Percentiles rank a stretch among this genome's conserved stretches.
Evolutionary conservation across 345 rosid species (phyloP).

Genomic region (Populus euphratica): DNA sequence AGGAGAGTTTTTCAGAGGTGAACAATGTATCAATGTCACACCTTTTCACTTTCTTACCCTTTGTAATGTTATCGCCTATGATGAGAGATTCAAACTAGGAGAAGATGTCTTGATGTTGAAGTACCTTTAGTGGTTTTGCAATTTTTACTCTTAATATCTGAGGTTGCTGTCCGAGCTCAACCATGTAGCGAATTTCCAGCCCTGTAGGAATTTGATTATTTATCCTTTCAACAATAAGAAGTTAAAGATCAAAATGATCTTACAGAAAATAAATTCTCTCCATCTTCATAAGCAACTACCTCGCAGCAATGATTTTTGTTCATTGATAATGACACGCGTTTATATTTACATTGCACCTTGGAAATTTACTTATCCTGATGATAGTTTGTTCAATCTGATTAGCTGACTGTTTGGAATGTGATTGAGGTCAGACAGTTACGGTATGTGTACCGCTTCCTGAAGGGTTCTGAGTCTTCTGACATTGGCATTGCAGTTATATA

Average conservation of each 20-base stretch:
- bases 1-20: conserved; percentile 45
- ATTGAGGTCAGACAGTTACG: too few relatives aligned
- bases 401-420: too few relatives aligned
- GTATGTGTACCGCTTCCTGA: too few relatives aligned
- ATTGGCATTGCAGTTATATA: too few relatives aligned
- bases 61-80: not conserved
- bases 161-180: not conserved
- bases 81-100: not conserved
- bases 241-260: not conserved
- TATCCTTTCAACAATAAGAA: not conserved
- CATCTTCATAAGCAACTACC: too few relatives aligned
- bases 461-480: too few relatives aligned
- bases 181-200: not conserved
- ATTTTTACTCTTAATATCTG: not conserved
- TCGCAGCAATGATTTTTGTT: too few relatives aligned
- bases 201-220: not conserved
- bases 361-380: too few relatives aligned
- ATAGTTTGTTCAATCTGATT: too few relatives aligned
- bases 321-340: too few relatives aligned
- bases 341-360: too few relatives aligned
- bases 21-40: not conserved
- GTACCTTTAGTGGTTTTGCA: not conserved
- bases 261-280: too few relatives aligned
- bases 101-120: not conserved
- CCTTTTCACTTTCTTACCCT: not conserved